Percentiles rank a stretch among this genome's conserved stretches.
Conservation (phyloP, 208 protist genomes). For the Leptomonas pyrrhocoris region DNA sequence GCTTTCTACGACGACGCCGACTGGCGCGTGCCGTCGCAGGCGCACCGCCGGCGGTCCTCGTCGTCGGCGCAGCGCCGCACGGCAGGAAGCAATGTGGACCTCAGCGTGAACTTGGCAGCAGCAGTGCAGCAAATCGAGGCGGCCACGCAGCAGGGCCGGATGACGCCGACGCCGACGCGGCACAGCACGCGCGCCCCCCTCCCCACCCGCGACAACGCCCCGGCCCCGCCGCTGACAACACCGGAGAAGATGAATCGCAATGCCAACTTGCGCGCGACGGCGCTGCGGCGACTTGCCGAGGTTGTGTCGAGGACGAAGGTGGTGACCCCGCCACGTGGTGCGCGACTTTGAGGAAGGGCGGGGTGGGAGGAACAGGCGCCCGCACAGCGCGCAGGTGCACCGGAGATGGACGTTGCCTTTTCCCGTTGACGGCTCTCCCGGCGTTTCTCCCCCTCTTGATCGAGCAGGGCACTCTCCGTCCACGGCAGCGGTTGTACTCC, state of each 20-base stretch:
- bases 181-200: not conserved
- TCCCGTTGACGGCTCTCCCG: too few species aligned
- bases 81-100: not conserved
- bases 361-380: not conserved
- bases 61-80: not conserved
- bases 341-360: conserved; percentile 1
- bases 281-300: conserved; percentile 59
- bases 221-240: not conserved
- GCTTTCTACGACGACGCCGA: conserved; percentile 12
- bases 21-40: conserved; percentile 2
- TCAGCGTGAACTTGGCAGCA: conserved; percentile 11
- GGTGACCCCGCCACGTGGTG: conserved; percentile 16
- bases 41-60: not conserved
- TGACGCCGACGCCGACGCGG: conserved; percentile 20
- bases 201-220: too few species aligned
- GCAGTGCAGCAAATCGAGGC: conserved; percentile 31
- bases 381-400: too few species aligned
- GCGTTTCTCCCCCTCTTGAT: too few species aligned
- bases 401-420: too few species aligned
- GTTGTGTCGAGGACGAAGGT: conserved; percentile 71
- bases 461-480: too few species aligned
- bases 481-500: too few species aligned
- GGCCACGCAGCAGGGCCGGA: not conserved
- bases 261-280: conserved; percentile 37
- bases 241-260: conserved; percentile 19